Evolutionary conservation across 1,284 basidiomycete genomes (phyloP), one percentile per base, ranked within the genome.

Genomic region (Leccinum pachyderme): DNA sequence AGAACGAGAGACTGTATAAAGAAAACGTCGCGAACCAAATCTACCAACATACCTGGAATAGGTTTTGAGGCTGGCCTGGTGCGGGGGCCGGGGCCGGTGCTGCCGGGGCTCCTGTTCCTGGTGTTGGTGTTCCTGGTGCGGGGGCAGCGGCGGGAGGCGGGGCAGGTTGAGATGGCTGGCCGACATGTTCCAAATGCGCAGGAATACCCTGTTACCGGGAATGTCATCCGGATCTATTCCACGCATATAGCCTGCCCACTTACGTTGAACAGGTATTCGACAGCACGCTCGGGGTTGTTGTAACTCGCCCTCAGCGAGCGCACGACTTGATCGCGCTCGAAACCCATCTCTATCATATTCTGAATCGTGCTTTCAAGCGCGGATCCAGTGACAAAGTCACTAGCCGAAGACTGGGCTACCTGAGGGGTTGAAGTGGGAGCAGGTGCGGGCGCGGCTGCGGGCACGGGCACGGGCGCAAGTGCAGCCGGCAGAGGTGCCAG

Each of bases 201-300:
- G 93, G 93, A 58, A 95, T 93, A 49, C 92, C 91, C 91, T 70
- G 35, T 57, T n/a, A 12, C n/a, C 9, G 29, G 31, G 22, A 31
- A 55, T 28, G 27, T 61, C 12, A 24, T 31, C 44, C 27, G 51
- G 22, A 7, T 5, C 31, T n/a, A 53, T 51, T 47, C 35, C 18
- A 27, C 52, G 52, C 61, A 53, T 51, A 53, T 45, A 52, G 52
- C 37, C 45, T 24, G 31, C 22, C 15, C n/a, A 78, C 88, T 66
- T 64, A 95, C 95, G 60, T 73, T 97, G 84, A 98, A 90, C 49
- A 99, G 79, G 74, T 99, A 99, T 73, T 99, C 97, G 28, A 95
- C 95, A 7, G 97, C 97, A 44, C 97, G 86, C 67, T 99, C 95
- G 2, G 97, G 93, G 74, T 99, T 99, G 76, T 99, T 99, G 77